These are phyloP conservation scores for Phenoliferia sp. DNA, from an alignment of 1,284 basidiomycete genomes.

Conservation along the genomic window DNA sequence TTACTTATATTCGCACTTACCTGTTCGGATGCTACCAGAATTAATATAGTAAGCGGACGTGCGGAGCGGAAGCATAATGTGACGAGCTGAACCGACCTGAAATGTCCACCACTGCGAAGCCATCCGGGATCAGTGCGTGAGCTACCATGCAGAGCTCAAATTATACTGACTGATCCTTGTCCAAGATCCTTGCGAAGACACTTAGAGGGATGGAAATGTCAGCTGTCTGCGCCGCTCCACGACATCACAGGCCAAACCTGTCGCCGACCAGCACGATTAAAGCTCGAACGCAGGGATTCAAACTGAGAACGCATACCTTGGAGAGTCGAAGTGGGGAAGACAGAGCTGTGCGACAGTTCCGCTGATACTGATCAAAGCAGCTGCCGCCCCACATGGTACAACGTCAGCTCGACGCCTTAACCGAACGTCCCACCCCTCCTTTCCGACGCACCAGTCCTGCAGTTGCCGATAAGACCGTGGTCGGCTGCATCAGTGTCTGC, in stretches of 20 bases:
- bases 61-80: neutral
- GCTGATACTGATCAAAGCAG: conserved; percentile 44
- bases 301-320: no score
- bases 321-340: conserved; percentile 87
- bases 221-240: no score
- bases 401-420: neutral
- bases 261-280: no score
- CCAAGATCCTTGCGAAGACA: conserved; percentile 78
- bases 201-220: conserved; percentile 22
- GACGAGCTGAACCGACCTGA: conserved; percentile 55
- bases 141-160: neutral
- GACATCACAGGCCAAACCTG: no score
- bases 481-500: conserved; percentile 20
- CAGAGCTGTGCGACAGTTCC: conserved; percentile 70
- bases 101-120: conserved; percentile 67
- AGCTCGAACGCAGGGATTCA: no score
- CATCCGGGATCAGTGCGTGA: neutral
- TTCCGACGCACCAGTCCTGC: conserved; percentile 26
- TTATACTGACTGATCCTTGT: conserved; percentile 57
- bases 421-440: neutral
- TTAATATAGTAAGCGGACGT: neutral
- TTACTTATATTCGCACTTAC: no score
- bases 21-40: conserved; percentile 47
- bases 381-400: no score
- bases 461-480: conserved; percentile 48